Conservation (phyloP, 176 grass and related monocot species). For the Carex littledalei region DNA sequence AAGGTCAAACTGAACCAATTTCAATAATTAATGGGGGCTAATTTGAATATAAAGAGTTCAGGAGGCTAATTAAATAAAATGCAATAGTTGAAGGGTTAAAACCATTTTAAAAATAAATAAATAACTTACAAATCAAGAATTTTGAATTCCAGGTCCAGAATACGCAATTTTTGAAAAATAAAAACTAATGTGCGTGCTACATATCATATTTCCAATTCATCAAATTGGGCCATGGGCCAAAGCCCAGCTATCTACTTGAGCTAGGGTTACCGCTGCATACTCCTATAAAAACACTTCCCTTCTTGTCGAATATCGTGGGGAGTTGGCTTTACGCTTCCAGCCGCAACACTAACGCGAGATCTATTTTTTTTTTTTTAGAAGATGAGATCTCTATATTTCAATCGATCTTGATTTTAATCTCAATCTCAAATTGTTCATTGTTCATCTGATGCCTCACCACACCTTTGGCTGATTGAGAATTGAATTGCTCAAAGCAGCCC, state of each 20-base stretch:
- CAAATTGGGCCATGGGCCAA: not conserved
- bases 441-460: constrained; percentile 40
- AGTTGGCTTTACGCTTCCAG: not conserved
- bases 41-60: not conserved
- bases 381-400: not conserved
- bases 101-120: too few relatives aligned
- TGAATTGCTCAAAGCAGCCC: constrained; percentile 47
- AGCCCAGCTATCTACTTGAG: not conserved
- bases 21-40: not conserved
- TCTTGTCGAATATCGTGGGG: not conserved
- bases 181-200: too few relatives aligned
- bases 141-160: too few relatives aligned
- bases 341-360: not conserved
- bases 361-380: not conserved
- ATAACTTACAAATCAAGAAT: too few relatives aligned
- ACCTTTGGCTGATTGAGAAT: constrained; percentile 75
- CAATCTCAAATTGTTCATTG: not conserved
- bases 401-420: not conserved
- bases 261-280: not conserved
- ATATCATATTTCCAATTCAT: too few relatives aligned
- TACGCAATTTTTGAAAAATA: too few relatives aligned
- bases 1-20: not conserved
- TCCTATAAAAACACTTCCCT: not conserved
- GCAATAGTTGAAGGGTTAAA: not conserved
- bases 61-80: not conserved